Conservation (phyloP, 257 asterid species). For the Nicotiana undulata region DNA sequence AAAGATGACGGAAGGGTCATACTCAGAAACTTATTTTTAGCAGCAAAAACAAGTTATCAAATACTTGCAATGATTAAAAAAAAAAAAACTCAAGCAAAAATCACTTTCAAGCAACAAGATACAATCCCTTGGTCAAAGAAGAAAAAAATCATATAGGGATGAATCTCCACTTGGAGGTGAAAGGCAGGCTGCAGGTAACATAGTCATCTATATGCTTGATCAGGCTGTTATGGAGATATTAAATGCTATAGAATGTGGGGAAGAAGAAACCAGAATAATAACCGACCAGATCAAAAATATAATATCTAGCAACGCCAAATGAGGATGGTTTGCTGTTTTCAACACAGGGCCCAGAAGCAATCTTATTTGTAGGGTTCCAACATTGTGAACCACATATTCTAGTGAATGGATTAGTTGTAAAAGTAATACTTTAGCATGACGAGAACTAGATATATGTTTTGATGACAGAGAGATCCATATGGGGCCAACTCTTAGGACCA, state of each 20-base stretch:
- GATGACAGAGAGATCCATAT: too few species aligned
- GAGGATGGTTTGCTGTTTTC: neutral
- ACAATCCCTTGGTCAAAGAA: neutral
- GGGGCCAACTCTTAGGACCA: too few species aligned
- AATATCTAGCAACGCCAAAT: neutral
- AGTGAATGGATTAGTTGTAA: neutral
- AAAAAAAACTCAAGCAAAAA: neutral
- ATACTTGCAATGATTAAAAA: neutral
- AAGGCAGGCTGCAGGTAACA: neutral
- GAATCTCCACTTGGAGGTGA: neutral
- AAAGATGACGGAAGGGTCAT: neutral
- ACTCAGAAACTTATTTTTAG: neutral
- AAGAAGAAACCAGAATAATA: neutral
- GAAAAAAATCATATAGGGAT: neutral
- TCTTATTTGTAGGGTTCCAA: neutral
- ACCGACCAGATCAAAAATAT: neutral
- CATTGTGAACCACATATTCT: neutral
- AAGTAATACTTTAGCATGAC: neutral
- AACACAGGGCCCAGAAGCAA: neutral
- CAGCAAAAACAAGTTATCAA: neutral
- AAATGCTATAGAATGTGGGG: neutral
- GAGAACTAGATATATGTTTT: neutral
- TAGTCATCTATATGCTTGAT: neutral
- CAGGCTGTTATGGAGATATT: neutral
- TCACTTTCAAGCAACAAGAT: neutral